These are phyloP conservation scores for Coniosporium apollinis DNA, from an alignment of 495 filamentous ascomycete species.

Conservation along the genomic window DNA sequence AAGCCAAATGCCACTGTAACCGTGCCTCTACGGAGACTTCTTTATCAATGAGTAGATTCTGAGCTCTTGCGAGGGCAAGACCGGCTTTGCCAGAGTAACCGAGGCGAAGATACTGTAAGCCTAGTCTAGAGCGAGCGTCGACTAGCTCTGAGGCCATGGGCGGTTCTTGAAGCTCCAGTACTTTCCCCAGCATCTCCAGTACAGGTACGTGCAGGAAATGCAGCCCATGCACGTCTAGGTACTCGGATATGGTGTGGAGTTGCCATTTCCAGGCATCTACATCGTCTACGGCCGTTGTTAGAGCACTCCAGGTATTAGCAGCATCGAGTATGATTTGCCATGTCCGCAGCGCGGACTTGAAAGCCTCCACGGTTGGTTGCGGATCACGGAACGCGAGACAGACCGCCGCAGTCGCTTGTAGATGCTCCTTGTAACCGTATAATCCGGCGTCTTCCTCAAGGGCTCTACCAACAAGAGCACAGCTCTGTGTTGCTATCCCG, in stretches of 20 bases:
- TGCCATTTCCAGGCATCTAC: constrained; percentile 40
- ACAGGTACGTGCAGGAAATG: constrained; percentile 25
- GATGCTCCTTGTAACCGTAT: constrained; percentile 33
- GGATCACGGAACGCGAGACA: constrained; percentile 37
- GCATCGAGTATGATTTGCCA: constrained; percentile 37
- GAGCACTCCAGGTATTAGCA: constrained; percentile 30
- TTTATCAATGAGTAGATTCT: constrained; percentile 24
- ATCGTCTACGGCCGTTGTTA: constrained; percentile 46
- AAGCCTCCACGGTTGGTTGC: constrained; percentile 27
- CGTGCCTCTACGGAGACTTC: constrained; percentile 26
- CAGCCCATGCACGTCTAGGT: constrained; percentile 57
- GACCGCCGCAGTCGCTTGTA: constrained; percentile 38
- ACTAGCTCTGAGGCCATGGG: constrained; percentile 37
- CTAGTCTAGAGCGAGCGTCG: constrained; percentile 40
- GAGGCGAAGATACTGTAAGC: constrained; percentile 54
- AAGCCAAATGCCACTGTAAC: constrained; percentile 48
- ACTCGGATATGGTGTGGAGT: constrained; percentile 55
- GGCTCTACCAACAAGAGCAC: too few species aligned
- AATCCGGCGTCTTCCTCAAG: constrained; percentile 38
- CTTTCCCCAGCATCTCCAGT: constrained; percentile 31
- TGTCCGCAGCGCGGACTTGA: constrained; percentile 30
- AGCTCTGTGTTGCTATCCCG: neutral
- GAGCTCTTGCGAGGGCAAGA: constrained; percentile 41
- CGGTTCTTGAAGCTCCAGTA: constrained; percentile 39
- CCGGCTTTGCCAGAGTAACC: constrained; percentile 65